Evolutionary conservation across 352 stramenopile species (phyloP), one percentile per base, ranked within the genome.

Genomic region (Ophiocytium majus): DNA sequence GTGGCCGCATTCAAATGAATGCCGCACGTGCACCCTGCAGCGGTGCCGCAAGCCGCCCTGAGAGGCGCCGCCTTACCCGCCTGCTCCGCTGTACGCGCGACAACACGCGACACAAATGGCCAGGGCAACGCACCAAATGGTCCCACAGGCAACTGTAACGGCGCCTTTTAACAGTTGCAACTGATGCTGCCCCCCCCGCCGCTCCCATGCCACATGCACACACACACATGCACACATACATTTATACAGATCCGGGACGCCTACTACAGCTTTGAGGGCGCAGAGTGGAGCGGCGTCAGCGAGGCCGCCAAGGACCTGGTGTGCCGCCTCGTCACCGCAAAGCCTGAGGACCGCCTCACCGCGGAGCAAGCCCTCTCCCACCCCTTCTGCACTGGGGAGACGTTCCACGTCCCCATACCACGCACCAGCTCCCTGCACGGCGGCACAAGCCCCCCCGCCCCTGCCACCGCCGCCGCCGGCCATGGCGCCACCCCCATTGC

Each of bases 301-400:
- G 43, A 31, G 14, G 37, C 83, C 49, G 91, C 86, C 63, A 94
- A 93, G 81, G 90, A 96, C 36, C 88, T 97, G 31, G 88, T 97
- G 31, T 57, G 63, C 31, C 85, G 87, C 33, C 86, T 97, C n/a
- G 63, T 97, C 75, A 91, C 93, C 23, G 90, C 90, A 75, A 91
- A 96, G 78, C 94, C 93, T 32, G 82, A 86, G 31, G 86, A 90
- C 79, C 92, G 94, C 19, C 89, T 95, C 35, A 96, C 93, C 0
- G 93, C 93, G 0, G 90, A 90, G 23, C 90, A 95, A 76, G 92
- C 94, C 0, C 89, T 97, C 9, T 84, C 89, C 1, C 94, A 97
- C 83, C 91, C 93, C 9, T 97, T 88, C 76, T 86, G 84, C 79
- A 80, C 81, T 9, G 82, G 49, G 17, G 76, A 76, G 10, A 57